These are phyloP conservation scores for Diaporthe longicolla DNA, from an alignment of 2,329 filamentous ascomycete genomes.

Conservation along the genomic window DNA sequence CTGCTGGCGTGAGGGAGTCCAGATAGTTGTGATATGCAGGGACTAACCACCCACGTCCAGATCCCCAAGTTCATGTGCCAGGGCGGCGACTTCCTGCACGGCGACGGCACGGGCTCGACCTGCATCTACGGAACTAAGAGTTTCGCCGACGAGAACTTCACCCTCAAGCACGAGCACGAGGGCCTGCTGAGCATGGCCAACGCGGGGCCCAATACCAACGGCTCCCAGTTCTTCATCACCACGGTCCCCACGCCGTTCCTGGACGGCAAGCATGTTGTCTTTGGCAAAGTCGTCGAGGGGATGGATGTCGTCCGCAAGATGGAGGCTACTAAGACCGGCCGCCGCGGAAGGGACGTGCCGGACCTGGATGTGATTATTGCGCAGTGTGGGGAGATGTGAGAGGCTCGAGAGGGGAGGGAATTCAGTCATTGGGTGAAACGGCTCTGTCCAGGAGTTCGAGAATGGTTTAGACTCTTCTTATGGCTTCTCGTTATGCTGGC, in stretches of 20 bases:
- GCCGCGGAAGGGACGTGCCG: slow-evolving; percentile 81
- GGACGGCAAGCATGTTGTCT: slow-evolving; percentile 95
- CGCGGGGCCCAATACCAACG: slow-evolving; percentile 91
- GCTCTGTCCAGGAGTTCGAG: neutral
- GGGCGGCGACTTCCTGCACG: slow-evolving; percentile 94
- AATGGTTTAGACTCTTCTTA: too few species aligned
- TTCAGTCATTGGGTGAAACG: neutral
- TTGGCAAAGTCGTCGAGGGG: slow-evolving; percentile 89
- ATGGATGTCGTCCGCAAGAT: slow-evolving; percentile 94
- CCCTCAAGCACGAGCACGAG: slow-evolving; percentile 80
- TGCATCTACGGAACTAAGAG: slow-evolving; percentile 88
- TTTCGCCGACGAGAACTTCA: slow-evolving; percentile 94
- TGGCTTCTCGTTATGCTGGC: too few species aligned
- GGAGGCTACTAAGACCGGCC: slow-evolving; percentile 88
- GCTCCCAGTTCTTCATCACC: slow-evolving; percentile 98
- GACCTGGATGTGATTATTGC: slow-evolving; percentile 86
- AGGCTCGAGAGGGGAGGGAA: neutral
- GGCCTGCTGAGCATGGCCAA: slow-evolving; percentile 97
- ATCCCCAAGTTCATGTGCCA: slow-evolving; percentile 99
- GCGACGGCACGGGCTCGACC: slow-evolving; percentile 89
- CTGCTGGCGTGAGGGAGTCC: neutral
- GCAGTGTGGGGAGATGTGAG: slow-evolving; percentile 93
- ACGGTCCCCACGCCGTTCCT: slow-evolving; percentile 89
- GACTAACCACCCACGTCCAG: slow-evolving; percentile 58
- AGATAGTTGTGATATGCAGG: neutral